These are phyloP conservation scores for Saraca asoca DNA, from an alignment of 331 rosid species.

Conservation along the genomic window DNA sequence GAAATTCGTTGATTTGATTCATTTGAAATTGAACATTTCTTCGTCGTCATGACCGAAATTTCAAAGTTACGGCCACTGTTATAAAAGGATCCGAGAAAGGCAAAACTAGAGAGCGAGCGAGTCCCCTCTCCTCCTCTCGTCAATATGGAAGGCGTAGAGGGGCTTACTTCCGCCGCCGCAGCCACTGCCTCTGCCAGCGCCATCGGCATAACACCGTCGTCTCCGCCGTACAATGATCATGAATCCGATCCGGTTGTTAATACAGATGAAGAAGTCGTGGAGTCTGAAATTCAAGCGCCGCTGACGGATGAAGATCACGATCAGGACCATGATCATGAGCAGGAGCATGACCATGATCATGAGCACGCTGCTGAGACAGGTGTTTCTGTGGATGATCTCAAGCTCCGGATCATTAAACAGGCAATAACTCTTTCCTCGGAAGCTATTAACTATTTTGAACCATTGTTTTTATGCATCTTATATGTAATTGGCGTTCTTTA, in stretches of 20 bases:
- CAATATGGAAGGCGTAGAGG: constrained; percentile 69
- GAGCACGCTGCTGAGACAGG: constrained; percentile 45
- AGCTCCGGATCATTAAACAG: constrained; percentile 78
- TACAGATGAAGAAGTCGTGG: constrained; percentile 33
- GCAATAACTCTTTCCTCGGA: constrained; percentile 28
- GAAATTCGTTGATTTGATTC: neutral
- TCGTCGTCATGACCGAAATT: constrained; percentile 3
- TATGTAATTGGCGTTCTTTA: neutral
- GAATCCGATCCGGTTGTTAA: constrained; percentile 26
- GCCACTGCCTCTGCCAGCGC: constrained; percentile 24
- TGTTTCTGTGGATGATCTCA: constrained; percentile 75
- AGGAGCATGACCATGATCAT: constrained; percentile 35
- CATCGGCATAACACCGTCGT: constrained; percentile 30
- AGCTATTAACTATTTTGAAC: neutral
- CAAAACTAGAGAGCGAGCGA: constrained; percentile 36
- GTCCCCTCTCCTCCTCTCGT: constrained; percentile 33
- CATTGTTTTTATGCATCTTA: neutral
- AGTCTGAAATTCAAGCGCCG: constrained; percentile 49
- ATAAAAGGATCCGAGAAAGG: constrained; percentile 35
- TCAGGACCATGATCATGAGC: constrained; percentile 34
- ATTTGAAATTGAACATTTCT: neutral
- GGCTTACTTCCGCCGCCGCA: constrained; percentile 34
- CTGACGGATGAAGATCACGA: constrained; percentile 63
- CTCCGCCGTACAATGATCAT: constrained; percentile 39
- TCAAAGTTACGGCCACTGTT: neutral